Evolutionary conservation across 129 eudicot genomes (phyloP), one percentile per base, ranked within the genome.

Genomic region (Deinandra increscens): DNA sequence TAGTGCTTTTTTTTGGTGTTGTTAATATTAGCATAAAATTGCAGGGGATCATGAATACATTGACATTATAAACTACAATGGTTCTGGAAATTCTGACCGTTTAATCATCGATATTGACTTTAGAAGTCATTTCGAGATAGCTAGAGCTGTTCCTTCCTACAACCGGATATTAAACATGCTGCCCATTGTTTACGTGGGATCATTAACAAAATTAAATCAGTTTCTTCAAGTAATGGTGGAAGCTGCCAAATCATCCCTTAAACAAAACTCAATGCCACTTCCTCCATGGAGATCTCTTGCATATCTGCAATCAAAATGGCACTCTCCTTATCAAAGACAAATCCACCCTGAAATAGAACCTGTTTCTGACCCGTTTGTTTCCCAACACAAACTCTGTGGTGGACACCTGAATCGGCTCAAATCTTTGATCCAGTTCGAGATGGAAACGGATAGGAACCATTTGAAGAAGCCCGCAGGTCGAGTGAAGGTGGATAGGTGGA

Each of bases 221-320:
- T 80, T 77, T 56, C 97, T 91, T 69, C 90, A 85, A 62, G 87
- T 88, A 14, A 91, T 91, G 97, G 95, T 75, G 0, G 97, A 91
- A 33, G 97, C 97, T 22, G 90, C 92, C 45, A 75, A 79, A 67
- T 80, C 84, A 4, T 91, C 97, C 26, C 85, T 91, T 2, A 83
- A 88, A 75, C 96, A 91, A 69, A 91, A 91, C 77, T 91, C 97
- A 1, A 91, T 91, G 97, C 97, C 97, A 53, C 83, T 91, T 15
- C 97, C 97, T 50, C 97, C 97, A 7, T 91, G 97, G 97, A 83
- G 97, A 54, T 87, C 97, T 8, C 81, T 87, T 18, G 86, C 90
- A 22, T 91, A 88, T 67, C 76, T 91, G 76, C 85, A 85, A 74
- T 86, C 97, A 6, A 91, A 91, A 78, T 91, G 97, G 97, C 88